Evolutionary conservation across 306 rosid genomes (phyloP).

Genomic region (Parietaria judaica): DNA sequence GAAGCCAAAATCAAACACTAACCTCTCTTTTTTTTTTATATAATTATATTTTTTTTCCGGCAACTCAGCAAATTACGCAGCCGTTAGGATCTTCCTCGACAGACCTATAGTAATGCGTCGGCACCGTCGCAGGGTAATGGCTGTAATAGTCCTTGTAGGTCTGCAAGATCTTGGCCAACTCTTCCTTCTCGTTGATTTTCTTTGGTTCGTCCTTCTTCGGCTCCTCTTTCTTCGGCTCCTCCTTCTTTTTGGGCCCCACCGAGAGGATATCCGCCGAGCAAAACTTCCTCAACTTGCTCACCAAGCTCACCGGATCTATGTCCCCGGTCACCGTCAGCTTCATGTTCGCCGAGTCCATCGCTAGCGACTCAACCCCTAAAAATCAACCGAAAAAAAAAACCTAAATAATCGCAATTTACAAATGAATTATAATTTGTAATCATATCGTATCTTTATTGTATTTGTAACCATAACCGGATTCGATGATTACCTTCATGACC

Average conservation of each 20-base stretch:
- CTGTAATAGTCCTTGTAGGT: not conserved
- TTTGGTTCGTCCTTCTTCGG: slow-evolving; percentile 24
- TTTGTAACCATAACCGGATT: too few relatives aligned
- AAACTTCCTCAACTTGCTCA: slow-evolving; percentile 49
- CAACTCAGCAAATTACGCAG: slow-evolving; percentile 56
- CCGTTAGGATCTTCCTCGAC: slow-evolving; percentile 55
- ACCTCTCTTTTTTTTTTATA: too few relatives aligned
- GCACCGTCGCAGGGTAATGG: slow-evolving; percentile 18
- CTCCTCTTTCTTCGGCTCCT: slow-evolving; percentile 51
- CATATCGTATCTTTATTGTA: too few relatives aligned
- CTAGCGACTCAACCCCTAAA: slow-evolving; percentile 66
- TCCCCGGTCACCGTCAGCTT: slow-evolving; percentile 63
- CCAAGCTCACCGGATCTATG: slow-evolving; percentile 46
- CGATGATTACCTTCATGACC: slow-evolving; percentile 43
- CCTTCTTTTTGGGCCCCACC: slow-evolving; percentile 63
- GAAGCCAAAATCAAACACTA: too few relatives aligned
- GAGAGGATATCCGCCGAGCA: slow-evolving; percentile 43
- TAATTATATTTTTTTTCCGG: too few relatives aligned
- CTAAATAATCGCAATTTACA: not conserved
- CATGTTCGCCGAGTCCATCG: slow-evolving; percentile 55
- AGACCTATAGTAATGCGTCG: slow-evolving; percentile 2
- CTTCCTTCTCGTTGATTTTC: slow-evolving; percentile 21
- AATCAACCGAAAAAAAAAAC: not conserved
- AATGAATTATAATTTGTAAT: not conserved
- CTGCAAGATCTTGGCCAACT: slow-evolving; percentile 16